Evolutionary conservation across 73 alveolate species (phyloP).

Genomic region (Diophrys appendiculata): DNA sequence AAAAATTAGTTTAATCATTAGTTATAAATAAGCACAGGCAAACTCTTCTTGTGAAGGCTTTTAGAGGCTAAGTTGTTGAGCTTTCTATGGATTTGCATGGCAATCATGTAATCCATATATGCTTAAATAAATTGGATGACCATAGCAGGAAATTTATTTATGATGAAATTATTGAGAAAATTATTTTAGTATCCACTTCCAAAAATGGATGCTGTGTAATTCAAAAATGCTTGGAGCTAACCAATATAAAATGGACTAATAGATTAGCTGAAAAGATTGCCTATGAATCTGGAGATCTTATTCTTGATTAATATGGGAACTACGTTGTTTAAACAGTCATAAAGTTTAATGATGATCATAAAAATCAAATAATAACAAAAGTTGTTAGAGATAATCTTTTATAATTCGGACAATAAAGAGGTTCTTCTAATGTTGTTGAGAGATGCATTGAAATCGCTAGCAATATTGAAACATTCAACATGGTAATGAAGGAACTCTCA

Average conservation of each 20-base stretch:
- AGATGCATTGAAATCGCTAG: slow-evolving; percentile 29
- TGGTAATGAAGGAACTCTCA: not conserved
- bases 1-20: slow-evolving; percentile 62
- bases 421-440: slow-evolving; percentile 64
- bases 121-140: slow-evolving; percentile 41
- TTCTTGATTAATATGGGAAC: slow-evolving; percentile 83
- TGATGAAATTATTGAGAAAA: slow-evolving; percentile 59
- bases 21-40: not conserved
- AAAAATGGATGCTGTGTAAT: slow-evolving; percentile 91
- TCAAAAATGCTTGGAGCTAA: slow-evolving; percentile 74
- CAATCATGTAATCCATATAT: slow-evolving; percentile 76
- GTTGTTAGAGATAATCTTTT: slow-evolving; percentile 23
- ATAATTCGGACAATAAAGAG: slow-evolving; percentile 34
- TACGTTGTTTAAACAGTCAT: slow-evolving; percentile 74
- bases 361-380: slow-evolving; percentile 18
- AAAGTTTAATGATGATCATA: slow-evolving; percentile 19
- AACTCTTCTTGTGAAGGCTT: not conserved
- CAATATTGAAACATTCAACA: not conserved
- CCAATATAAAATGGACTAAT: slow-evolving; percentile 40
- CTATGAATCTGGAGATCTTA: slow-evolving; percentile 40
- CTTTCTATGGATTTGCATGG: slow-evolving; percentile 71
- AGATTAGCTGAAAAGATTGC: slow-evolving; percentile 58
- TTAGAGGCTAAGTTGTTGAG: slow-evolving; percentile 5
- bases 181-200: slow-evolving; percentile 70
- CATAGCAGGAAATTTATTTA: too few species aligned